phyloP scores from a whole-genome alignment of 495 filamentous ascomycete genomes.

The Daldinia bambusicola region DNA sequence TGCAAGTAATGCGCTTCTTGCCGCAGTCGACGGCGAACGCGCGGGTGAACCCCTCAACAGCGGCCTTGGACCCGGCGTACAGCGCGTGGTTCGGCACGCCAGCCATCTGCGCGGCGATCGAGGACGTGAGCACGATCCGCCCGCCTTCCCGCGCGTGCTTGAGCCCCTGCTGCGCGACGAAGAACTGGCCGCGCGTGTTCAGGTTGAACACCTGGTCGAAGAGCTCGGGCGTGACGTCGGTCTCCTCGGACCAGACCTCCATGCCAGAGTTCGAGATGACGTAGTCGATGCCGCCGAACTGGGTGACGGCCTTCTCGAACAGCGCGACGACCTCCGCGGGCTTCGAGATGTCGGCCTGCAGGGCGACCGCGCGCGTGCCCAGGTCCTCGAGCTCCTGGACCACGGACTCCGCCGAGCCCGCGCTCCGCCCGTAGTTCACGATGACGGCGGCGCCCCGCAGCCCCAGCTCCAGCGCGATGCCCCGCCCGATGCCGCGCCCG shows the following conservation, averaged over 20 bases:
- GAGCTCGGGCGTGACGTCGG: constrained; percentile 77
- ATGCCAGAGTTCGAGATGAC: constrained; percentile 76
- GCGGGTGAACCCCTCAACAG: constrained; percentile 67
- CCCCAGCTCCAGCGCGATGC: constrained; percentile 81
- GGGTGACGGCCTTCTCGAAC: constrained; percentile 58
- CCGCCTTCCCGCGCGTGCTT: constrained; percentile 69
- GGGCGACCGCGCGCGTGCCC: constrained; percentile 68
- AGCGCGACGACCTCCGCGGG: constrained; percentile 70
- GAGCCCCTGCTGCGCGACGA: constrained; percentile 76
- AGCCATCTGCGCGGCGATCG: constrained; percentile 71
- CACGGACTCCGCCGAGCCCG: constrained; percentile 68
- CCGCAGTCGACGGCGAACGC: constrained; percentile 65
- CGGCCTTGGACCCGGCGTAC: constrained; percentile 68
- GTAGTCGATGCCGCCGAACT: constrained; percentile 72
- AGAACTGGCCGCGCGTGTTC: constrained; percentile 84
- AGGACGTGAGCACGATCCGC: constrained; percentile 70
- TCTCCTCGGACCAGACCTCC: constrained; percentile 69
- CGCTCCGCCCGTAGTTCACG: constrained; percentile 79
- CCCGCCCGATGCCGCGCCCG: constrained; percentile 78
- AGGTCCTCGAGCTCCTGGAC: constrained; percentile 67
- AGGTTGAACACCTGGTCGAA: constrained; percentile 83
- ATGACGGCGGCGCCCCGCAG: constrained; percentile 77
- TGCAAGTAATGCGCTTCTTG: constrained; percentile 65
- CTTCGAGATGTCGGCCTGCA: constrained; percentile 80
- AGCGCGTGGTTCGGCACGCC: constrained; percentile 71